phyloP scores from a whole-genome alignment of 345 rosid species.

The Triadica sebifera region DNA sequence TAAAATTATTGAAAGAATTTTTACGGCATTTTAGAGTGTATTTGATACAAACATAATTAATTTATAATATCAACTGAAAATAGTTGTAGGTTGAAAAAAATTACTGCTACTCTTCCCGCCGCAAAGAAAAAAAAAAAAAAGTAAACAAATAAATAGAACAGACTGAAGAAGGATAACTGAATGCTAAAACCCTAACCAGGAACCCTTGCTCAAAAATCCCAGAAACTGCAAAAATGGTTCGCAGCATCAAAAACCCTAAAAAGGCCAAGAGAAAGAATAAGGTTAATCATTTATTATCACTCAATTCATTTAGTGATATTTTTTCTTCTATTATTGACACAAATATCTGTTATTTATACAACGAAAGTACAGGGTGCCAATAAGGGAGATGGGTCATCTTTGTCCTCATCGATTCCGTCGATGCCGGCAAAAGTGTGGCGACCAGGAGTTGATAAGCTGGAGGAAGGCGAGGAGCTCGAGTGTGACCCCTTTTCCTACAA shows the following conservation, averaged over 20 bases:
- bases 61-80: no score
- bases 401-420: constrained; percentile 52
- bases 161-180: not conserved
- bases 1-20: no score
- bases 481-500: constrained; percentile 89
- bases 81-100: no score
- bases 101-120: no score
- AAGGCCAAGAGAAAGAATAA: constrained; percentile 79
- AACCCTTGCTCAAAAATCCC: not conserved
- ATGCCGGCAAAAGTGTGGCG: constrained; percentile 88
- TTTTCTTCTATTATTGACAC: not conserved
- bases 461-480: constrained; percentile 96
- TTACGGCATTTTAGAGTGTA: no score
- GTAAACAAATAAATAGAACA: no score
- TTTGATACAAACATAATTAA: no score
- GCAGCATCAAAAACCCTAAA: constrained; percentile 61
- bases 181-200: not conserved
- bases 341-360: not conserved
- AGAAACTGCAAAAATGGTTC: constrained; percentile 53
- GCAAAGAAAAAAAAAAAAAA: no score
- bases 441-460: constrained; percentile 94
- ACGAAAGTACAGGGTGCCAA: constrained; percentile 37
- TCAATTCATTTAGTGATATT: not conserved
- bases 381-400: constrained; percentile 56
- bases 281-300: constrained; percentile 25